A percentile compares a stretch with the other conserved stretches of the same genome.
These are phyloP conservation scores for Penicilliopsis zonata DNA, from an alignment of 495 filamentous ascomycete genomes.

Conservation along the genomic window DNA sequence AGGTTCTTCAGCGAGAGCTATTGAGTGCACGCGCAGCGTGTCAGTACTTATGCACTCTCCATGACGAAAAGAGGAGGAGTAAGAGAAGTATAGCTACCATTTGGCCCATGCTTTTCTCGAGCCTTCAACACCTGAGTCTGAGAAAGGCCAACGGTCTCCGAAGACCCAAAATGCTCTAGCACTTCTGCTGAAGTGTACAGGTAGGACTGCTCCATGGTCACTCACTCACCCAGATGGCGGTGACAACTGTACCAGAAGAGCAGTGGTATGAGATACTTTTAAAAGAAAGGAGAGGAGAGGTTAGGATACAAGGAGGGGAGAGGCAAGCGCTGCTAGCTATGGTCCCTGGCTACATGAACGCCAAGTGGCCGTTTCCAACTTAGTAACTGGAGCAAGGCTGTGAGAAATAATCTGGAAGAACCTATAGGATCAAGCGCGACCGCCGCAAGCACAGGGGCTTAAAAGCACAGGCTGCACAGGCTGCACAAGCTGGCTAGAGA, in stretches of 20 bases:
- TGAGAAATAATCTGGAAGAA: constrained; percentile 9
- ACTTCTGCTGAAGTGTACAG: constrained; percentile 53
- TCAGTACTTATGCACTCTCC: too few relatives aligned
- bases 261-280: constrained; percentile 5
- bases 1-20: constrained; percentile 90
- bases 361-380: constrained; percentile 13
- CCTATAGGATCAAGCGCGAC: too few relatives aligned
- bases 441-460: too few relatives aligned
- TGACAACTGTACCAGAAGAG: constrained; percentile 1
- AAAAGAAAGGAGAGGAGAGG: constrained; percentile 6
- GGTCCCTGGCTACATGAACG: constrained; percentile 10
- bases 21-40: too few relatives aligned
- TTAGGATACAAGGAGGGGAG: constrained; percentile 8
- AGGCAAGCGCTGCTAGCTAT: constrained; percentile 1
- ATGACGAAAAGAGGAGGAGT: too few relatives aligned
- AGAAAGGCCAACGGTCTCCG: constrained; percentile 54
- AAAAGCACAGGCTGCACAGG: too few relatives aligned
- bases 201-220: constrained; percentile 71
- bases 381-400: neutral
- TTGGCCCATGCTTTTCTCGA: constrained; percentile 63
- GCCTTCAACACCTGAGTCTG: constrained; percentile 52
- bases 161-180: constrained; percentile 59
- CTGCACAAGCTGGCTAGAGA: too few relatives aligned
- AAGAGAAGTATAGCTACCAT: constrained; percentile 47
- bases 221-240: constrained; percentile 5